A percentile compares a stretch with the other conserved stretches of the same genome.
These are phyloP conservation scores for Limonium bicolor DNA, from an alignment of 148 eudicot species.

Conservation along the genomic window DNA sequence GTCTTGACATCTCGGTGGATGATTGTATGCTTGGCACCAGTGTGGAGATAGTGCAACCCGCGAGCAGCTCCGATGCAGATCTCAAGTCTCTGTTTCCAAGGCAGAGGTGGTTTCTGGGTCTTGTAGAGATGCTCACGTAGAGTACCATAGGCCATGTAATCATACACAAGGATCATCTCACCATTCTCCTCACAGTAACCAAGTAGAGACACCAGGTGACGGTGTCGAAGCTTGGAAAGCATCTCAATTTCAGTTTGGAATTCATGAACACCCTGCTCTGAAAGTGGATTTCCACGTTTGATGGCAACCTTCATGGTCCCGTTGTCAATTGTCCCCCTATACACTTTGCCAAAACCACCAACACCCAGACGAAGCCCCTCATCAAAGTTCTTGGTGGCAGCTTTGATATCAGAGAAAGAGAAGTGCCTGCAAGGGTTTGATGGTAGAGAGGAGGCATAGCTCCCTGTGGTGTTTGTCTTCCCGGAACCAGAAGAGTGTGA, in stretches of 20 bases:
- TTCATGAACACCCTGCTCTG: conserved; percentile 88
- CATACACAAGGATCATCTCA: conserved; percentile 92
- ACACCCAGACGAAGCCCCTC: conserved; percentile 84
- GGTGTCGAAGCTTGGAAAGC: conserved; percentile 95
- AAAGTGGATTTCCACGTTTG: conserved; percentile 75
- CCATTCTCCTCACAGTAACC: conserved; percentile 93
- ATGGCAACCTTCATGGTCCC: conserved; percentile 68
- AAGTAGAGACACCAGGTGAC: conserved; percentile 81
- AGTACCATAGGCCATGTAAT: conserved; percentile 90
- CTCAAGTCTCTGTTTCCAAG: conserved; percentile 96
- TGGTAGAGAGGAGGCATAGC: conserved; percentile 78
- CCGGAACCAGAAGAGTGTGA: conserved; percentile 77
- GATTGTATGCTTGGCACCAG: conserved; percentile 90
- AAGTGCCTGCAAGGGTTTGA: conserved; percentile 87
- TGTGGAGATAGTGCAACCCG: conserved; percentile 89
- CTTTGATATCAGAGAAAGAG: conserved; percentile 72
- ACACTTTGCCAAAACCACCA: conserved; percentile 95
- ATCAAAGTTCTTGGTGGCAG: conserved; percentile 91
- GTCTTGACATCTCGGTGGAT: conserved; percentile 98
- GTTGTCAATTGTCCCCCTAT: conserved; percentile 73
- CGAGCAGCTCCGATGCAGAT: conserved; percentile 93
- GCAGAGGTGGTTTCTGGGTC: conserved; percentile 78
- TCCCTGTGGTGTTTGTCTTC: conserved; percentile 76
- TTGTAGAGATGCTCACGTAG: conserved; percentile 94
- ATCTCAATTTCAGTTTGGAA: conserved; percentile 95